phyloP scores from a whole-genome alignment of 148 eudicot genomes.

The Polygonum maritimum region DNA sequence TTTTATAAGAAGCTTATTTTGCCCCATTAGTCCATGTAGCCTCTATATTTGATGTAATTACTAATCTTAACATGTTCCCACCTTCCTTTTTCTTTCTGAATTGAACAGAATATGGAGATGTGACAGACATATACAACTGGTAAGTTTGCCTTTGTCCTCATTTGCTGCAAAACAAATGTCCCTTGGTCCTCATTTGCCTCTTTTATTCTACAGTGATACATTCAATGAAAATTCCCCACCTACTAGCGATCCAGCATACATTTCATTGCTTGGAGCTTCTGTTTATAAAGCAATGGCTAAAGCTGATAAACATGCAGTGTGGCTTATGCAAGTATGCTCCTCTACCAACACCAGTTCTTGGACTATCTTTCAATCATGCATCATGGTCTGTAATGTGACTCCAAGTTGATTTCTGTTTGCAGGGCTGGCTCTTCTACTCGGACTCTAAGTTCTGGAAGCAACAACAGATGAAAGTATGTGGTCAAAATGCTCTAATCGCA shows the following conservation, averaged over 20 bases:
- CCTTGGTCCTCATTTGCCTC: neutral
- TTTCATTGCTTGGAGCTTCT: constrained; percentile 94
- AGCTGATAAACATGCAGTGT: constrained; percentile 84
- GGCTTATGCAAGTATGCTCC: constrained; percentile 93
- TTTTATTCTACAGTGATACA: constrained; percentile 54
- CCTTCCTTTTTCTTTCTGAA: constrained; percentile 2
- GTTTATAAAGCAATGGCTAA: constrained; percentile 84
- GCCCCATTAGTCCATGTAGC: neutral
- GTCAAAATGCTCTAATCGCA: neutral
- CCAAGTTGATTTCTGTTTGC: constrained; percentile 19
- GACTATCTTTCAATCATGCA: neutral
- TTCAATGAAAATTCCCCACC: constrained; percentile 98
- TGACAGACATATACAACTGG: constrained; percentile 97
- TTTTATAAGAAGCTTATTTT: no score
- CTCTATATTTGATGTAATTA: neutral
- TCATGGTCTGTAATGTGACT: constrained; percentile 1
- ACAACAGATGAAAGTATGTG: constrained; percentile 86
- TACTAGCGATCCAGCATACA: constrained; percentile 74
- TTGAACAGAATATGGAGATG: constrained; percentile 88
- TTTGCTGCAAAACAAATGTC: neutral
- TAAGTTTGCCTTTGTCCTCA: constrained; percentile 23
- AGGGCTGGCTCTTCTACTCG: constrained; percentile 98
- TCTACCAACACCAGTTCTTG: neutral
- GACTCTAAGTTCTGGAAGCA: constrained; percentile 93
- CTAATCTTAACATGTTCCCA: neutral